Evolutionary conservation across 768 basidiomycete species (phyloP).

Genomic region (Boletus rufocinnamomeus): DNA sequence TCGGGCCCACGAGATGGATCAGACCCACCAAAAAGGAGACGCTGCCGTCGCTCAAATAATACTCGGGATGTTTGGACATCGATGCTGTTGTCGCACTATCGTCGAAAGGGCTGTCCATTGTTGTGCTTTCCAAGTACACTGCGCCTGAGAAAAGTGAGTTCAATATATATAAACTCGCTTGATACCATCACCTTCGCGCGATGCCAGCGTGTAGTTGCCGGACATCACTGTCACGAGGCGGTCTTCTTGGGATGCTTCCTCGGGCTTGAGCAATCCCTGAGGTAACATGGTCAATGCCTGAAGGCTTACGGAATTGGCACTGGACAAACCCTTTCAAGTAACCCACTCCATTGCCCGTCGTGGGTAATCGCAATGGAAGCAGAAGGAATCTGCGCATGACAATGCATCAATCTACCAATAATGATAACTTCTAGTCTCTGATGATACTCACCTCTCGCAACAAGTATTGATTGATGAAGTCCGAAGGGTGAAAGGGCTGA

Average conservation of each 20-base stretch:
- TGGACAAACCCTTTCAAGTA: conserved; percentile 6
- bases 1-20: neutral
- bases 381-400: conserved; percentile 3
- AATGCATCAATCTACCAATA: neutral
- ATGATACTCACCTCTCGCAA: conserved; percentile 2
- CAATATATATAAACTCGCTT: neutral
- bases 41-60: conserved; percentile 16
- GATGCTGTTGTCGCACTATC: neutral
- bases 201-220: neutral
- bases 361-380: conserved; percentile 12
- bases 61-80: neutral
- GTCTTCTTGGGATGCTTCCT: neutral
- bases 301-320: too few relatives aligned
- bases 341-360: conserved; percentile 10
- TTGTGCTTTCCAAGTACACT: neutral
- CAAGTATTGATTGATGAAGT: conserved; percentile 10
- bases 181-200: neutral
- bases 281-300: neutral
- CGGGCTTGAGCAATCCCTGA: conserved; percentile 3
- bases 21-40: conserved; percentile 22
- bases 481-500: conserved; percentile 14
- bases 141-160: neutral
- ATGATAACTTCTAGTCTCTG: neutral
- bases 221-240: neutral
- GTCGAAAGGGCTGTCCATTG: neutral